These are phyloP conservation scores for Tylopilus subfusipes DNA, from an alignment of 768 basidiomycete species.

Conservation along the genomic window DNA sequence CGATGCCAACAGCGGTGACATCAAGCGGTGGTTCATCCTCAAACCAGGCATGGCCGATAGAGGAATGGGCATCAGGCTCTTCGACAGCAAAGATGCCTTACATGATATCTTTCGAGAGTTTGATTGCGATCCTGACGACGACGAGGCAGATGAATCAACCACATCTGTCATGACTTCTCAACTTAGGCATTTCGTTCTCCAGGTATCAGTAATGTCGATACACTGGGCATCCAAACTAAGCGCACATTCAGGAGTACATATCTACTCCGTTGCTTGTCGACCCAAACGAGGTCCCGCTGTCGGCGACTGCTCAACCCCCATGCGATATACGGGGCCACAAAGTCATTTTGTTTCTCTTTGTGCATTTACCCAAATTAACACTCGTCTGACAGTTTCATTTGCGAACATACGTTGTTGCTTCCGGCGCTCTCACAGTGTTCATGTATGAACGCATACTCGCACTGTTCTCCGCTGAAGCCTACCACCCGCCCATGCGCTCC, in stretches of 20 bases:
- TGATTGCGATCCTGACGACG: slow-evolving; percentile 55
- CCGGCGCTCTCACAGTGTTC: slow-evolving; percentile 74
- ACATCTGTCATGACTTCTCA: slow-evolving; percentile 79
- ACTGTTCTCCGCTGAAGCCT: slow-evolving; percentile 79
- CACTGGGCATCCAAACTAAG: slow-evolving; percentile 5
- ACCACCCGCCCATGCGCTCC: slow-evolving; percentile 44
- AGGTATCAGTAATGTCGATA: slow-evolving; percentile 47
- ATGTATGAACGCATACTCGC: slow-evolving; percentile 82
- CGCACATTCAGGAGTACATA: slow-evolving; percentile 72
- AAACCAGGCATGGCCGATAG: slow-evolving; percentile 98
- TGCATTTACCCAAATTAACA: slow-evolving; percentile 10
- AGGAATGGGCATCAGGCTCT: slow-evolving; percentile 91
- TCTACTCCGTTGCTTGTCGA: slow-evolving; percentile 74
- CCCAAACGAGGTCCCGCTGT: slow-evolving; percentile 43
- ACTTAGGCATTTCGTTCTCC: slow-evolving; percentile 92
- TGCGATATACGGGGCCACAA: slow-evolving; percentile 49
- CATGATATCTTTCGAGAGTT: slow-evolving; percentile 77
- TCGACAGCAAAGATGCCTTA: slow-evolving; percentile 72
- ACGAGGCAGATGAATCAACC: slow-evolving; percentile 39
- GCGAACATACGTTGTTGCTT: slow-evolving; percentile 79
- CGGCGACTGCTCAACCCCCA: slow-evolving; percentile 14
- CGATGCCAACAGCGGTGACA: slow-evolving; percentile 31
- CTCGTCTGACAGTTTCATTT: slow-evolving; percentile 75
- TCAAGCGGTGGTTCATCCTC: slow-evolving; percentile 79
- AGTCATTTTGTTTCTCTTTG: slow-evolving; percentile 37